Conservation (phyloP, 192 early-diverging fungal genomes). For the Backusella morwellensis region DNA sequence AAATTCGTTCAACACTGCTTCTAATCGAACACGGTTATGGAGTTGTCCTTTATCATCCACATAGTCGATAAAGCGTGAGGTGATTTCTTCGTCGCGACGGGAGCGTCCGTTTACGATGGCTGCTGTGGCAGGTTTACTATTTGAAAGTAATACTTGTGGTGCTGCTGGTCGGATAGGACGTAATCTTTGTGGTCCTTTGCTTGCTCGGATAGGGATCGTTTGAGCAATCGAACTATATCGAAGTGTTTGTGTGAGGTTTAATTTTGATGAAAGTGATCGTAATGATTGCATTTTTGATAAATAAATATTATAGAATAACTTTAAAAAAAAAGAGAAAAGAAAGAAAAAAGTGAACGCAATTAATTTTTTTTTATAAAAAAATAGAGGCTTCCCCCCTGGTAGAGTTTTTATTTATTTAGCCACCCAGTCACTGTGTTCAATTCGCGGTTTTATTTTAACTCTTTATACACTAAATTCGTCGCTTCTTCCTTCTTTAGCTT, state of each 20-base stretch:
- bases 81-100: conserved; percentile 56
- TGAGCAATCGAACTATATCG: conserved; percentile 1
- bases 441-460: not conserved
- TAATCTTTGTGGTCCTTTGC: not conserved
- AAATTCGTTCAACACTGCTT: conserved; percentile 30
- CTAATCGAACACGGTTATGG: conserved; percentile 26
- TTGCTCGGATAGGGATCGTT: not conserved
- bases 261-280: not conserved
- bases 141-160: not conserved
- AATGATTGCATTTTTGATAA: not conserved
- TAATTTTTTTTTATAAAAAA: not conserved
- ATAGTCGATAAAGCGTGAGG: conserved; percentile 39
- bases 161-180: not conserved
- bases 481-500: not conserved
- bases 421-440: not conserved
- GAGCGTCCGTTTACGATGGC: conserved; percentile 17
- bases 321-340: not conserved
- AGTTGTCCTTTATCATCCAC: conserved; percentile 42
- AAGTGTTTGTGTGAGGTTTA: not conserved
- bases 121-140: not conserved
- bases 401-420: not conserved
- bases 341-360: not conserved
- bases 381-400: not conserved
- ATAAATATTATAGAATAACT: not conserved
- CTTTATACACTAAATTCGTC: not conserved